Conservation (phyloP, 2,329 filamentous ascomycete genomes). For the Fusarium pseudocircinatum region DNA sequence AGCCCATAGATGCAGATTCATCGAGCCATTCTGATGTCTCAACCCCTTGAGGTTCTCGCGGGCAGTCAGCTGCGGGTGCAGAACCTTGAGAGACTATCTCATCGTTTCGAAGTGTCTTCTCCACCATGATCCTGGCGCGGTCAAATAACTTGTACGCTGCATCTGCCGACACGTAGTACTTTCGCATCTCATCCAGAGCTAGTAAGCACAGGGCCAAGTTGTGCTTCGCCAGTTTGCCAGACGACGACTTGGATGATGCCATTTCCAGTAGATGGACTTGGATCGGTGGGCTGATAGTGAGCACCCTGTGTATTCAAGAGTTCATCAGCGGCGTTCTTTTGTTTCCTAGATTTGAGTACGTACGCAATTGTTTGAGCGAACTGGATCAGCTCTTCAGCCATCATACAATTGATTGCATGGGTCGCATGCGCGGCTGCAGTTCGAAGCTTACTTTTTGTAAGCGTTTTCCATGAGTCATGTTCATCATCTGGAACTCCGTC, state of each 20-base stretch:
- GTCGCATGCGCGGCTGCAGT: neutral
- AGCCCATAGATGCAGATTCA: neutral
- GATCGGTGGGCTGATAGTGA: conserved; percentile 2
- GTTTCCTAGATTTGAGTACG: rapidly evolving
- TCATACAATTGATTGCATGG: neutral
- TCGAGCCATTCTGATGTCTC: neutral
- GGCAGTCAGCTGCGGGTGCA: rapidly evolving
- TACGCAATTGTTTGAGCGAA: neutral
- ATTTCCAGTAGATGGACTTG: conserved; percentile 9
- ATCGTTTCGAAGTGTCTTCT: neutral
- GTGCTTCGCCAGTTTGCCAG: neutral
- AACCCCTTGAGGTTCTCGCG: neutral
- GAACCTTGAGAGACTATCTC: too few species aligned
- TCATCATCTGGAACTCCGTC: neutral
- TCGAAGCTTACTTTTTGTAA: neutral
- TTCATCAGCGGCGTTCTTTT: neutral
- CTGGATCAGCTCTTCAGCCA: neutral
- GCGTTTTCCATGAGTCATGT: neutral
- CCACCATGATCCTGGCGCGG: neutral
- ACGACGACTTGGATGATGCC: neutral
- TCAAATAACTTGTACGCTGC: conserved; percentile 14
- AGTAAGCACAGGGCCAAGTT: conserved; percentile 14
- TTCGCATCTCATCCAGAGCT: conserved; percentile 11
- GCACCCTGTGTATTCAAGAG: neutral
- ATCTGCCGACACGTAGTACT: conserved; percentile 12